Conservation (phyloP, 768 basidiomycete species). For the Hericium alpestre region DNA sequence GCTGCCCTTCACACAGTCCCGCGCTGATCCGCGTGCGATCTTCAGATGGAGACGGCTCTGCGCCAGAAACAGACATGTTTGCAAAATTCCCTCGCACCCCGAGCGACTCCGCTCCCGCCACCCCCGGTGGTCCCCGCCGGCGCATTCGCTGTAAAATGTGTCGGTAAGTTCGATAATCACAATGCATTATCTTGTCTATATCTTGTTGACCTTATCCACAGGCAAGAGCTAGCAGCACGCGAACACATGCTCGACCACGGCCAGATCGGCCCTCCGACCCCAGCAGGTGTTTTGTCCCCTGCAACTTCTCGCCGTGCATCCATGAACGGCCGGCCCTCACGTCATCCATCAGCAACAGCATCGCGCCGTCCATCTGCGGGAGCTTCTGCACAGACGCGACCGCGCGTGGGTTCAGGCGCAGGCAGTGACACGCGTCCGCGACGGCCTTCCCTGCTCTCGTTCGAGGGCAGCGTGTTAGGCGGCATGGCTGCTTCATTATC, state of each 20-base stretch:
- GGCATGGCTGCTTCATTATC: conserved; percentile 8
- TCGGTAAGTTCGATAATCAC: conserved; percentile 36
- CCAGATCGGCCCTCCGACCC: conserved; percentile 61
- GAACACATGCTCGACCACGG: conserved; percentile 92
- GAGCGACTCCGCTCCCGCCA: conserved; percentile 46
- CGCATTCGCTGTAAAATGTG: conserved; percentile 91
- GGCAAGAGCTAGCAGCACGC: conserved; percentile 78
- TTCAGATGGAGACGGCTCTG: conserved; percentile 64
- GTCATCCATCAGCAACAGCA: conserved; percentile 5
- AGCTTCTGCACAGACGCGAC: conserved; percentile 1
- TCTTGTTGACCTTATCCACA: conserved; percentile 16
- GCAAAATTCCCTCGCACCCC: conserved; percentile 63
- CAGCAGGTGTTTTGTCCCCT: conserved; percentile 35
- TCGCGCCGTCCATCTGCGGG: conserved; percentile 12
- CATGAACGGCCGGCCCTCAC: conserved; percentile 7
- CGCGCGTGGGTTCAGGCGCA: conserved; percentile 6
- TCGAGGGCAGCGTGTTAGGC: conserved; percentile 3
- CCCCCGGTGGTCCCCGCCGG: conserved; percentile 46
- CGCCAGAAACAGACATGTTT: conserved; percentile 61
- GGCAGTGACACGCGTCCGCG: background rate
- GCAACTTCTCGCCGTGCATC: conserved; percentile 34
- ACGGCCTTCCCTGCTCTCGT: conserved; percentile 3
- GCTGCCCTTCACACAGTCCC: no score
- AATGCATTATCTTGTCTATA: background rate
- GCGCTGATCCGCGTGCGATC: background rate